Conservation (phyloP, 306 rosid genomes). For the Arachis stenosperma region DNA sequence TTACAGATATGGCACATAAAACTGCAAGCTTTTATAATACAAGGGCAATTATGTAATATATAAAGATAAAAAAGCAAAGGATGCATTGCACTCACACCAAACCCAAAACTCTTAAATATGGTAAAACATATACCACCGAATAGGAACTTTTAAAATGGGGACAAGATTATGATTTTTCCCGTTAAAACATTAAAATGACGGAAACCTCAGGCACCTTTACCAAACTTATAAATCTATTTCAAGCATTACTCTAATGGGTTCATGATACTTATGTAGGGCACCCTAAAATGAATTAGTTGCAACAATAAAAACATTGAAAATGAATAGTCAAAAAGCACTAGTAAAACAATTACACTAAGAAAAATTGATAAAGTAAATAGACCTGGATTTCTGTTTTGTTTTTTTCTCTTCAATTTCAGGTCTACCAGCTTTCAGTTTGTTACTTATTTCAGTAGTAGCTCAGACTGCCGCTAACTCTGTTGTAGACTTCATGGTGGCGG, state of each 20-base stretch:
- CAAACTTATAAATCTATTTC: conserved; percentile 20
- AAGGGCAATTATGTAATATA: not conserved
- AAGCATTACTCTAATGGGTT: too few species aligned
- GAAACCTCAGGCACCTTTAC: conserved; percentile 5
- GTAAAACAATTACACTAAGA: not conserved
- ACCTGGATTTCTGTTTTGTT: conserved; percentile 75
- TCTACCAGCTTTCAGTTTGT: conserved; percentile 81
- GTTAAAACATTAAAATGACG: conserved; percentile 1
- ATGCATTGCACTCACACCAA: too few species aligned
- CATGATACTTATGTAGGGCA: too few species aligned
- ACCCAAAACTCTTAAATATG: too few species aligned
- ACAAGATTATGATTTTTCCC: not conserved
- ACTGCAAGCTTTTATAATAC: conserved; percentile 6
- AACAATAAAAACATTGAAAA: not conserved
- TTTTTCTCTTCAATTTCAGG: conserved; percentile 59
- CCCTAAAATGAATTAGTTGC: not conserved
- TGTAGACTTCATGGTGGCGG: conserved; percentile 95
- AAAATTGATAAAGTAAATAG: conserved; percentile 35
- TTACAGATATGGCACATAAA: not conserved
- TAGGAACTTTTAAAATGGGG: too few species aligned
- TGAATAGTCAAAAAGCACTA: conserved; percentile 11
- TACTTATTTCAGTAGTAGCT: conserved; percentile 96
- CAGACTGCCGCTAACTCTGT: conserved; percentile 97
- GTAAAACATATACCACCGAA: too few species aligned
- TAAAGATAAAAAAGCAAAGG: too few species aligned